Conservation (phyloP, 352 stramenopile genomes). For the Phytophthora europaea region DNA sequence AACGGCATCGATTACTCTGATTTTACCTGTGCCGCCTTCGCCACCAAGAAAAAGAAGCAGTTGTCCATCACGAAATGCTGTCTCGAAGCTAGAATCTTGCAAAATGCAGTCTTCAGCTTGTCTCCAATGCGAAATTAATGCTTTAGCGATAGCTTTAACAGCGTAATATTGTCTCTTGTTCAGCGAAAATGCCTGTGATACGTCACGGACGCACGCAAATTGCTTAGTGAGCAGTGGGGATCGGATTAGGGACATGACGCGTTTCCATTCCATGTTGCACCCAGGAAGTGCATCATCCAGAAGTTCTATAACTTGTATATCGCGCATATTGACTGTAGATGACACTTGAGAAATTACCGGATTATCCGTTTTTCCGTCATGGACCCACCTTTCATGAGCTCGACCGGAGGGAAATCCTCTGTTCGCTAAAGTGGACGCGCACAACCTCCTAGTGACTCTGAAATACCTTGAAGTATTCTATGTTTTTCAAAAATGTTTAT, state of each 20-base stretch:
- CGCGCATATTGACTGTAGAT: neutral
- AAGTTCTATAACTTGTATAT: neutral
- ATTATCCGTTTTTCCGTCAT: neutral
- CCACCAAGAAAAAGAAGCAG: constrained; percentile 7
- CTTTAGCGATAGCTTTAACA: neutral
- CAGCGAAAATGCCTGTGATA: neutral
- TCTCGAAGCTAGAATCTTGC: neutral
- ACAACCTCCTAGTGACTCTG: neutral
- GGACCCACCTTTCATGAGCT: constrained; percentile 1
- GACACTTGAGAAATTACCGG: neutral
- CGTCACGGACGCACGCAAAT: neutral
- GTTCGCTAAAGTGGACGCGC: neutral
- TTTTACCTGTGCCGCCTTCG: constrained; percentile 13
- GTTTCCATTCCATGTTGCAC: neutral
- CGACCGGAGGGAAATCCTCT: neutral
- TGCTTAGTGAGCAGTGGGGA: neutral
- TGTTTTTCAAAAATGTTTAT: neutral
- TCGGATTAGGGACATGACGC: neutral
- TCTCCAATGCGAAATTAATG: neutral
- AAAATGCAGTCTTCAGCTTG: neutral
- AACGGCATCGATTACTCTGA: constrained; percentile 3
- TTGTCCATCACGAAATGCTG: neutral
- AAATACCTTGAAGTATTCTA: neutral
- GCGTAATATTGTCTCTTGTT: neutral
- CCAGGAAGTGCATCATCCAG: neutral